A percentile compares a stretch with the other conserved stretches of the same genome.
Evolutionary conservation across 2,329 filamentous ascomycete species (phyloP).

Genomic region (Malbranchea zuffiana): DNA sequence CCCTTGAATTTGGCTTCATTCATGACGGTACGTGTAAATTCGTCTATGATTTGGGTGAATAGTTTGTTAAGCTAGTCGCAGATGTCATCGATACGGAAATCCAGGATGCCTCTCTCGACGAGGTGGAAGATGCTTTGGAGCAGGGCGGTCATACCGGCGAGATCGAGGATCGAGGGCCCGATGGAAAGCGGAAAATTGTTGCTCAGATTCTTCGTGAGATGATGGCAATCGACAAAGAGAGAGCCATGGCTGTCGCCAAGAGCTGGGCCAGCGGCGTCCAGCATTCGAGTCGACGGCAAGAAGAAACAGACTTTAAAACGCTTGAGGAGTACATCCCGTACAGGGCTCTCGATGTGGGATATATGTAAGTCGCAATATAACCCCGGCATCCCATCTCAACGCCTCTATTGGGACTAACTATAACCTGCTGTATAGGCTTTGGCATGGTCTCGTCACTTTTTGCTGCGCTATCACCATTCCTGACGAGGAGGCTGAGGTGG

Average conservation of each 20-base stretch:
- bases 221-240: constrained; percentile 20
- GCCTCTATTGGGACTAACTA: neutral
- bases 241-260: constrained; percentile 20
- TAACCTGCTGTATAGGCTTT: constrained; percentile 20
- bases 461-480: constrained; percentile 30
- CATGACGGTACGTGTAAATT: constrained; percentile 26
- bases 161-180: constrained; percentile 10
- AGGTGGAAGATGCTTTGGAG: constrained; percentile 6
- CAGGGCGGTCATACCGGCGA: constrained; percentile 13
- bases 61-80: neutral
- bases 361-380: constrained; percentile 23
- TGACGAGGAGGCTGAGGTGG: constrained; percentile 24
- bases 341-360: constrained; percentile 20
- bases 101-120: constrained; percentile 9
- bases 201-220: constrained; percentile 19
- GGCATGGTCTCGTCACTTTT: constrained; percentile 30
- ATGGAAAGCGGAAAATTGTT: constrained; percentile 19
- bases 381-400: neutral
- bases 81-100: constrained; percentile 2
- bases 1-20: constrained; percentile 34
- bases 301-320: constrained; percentile 17
- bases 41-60: neutral
- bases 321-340: constrained; percentile 22
- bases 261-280: constrained; percentile 20
- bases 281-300: constrained; percentile 13